Evolutionary conservation across 306 rosid genomes (phyloP).

Genomic region (Trifolium fragiferum): DNA sequence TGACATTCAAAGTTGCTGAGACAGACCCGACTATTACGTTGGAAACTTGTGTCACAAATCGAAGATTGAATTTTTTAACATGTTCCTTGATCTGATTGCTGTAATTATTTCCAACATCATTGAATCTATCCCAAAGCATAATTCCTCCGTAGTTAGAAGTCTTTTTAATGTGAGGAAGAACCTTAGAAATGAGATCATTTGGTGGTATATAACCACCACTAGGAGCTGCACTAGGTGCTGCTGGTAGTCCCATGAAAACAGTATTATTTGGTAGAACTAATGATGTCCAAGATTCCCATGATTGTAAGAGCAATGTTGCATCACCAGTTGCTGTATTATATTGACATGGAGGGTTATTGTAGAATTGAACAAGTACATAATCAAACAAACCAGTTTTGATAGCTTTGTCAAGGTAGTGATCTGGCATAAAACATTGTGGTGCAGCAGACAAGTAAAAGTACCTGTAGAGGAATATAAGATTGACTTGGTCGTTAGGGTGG

Average conservation of each 20-base stretch:
- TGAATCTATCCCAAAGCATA: constrained; percentile 59
- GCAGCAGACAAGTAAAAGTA: constrained; percentile 53
- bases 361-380: constrained; percentile 63
- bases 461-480: too few relatives aligned
- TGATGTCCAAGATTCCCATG: constrained; percentile 55
- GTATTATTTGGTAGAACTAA: constrained; percentile 21
- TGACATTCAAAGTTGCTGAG: neutral
- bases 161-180: constrained; percentile 55
- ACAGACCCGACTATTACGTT: neutral
- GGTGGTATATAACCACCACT: neutral
- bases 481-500: too few relatives aligned
- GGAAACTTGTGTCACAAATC: neutral
- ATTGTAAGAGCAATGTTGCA: constrained; percentile 1
- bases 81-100: neutral
- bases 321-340: constrained; percentile 12
- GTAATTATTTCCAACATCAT: neutral
- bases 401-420: constrained; percentile 43
- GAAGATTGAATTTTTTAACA: neutral
- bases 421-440: constrained; percentile 50
- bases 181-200: neutral
- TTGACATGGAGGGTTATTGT: constrained; percentile 60
- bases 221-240: neutral
- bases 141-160: constrained; percentile 63
- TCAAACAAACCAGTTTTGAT: constrained; percentile 58
- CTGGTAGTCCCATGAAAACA: neutral